Evolutionary conservation across 148 eudicot species (phyloP).

Genomic region (Arctostaphylos glauca): DNA sequence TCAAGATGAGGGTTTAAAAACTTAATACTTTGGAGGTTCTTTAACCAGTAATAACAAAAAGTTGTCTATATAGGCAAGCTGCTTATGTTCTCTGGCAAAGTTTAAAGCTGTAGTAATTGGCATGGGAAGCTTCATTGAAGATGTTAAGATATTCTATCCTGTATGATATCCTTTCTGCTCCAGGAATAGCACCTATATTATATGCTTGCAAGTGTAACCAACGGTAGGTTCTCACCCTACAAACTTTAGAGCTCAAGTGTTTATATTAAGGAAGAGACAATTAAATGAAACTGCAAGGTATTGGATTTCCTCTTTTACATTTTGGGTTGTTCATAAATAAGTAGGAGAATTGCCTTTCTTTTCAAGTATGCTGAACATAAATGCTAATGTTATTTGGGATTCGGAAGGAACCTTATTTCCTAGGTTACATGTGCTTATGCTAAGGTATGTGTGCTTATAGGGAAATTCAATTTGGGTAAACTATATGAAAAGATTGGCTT

Average conservation of each 20-base stretch:
- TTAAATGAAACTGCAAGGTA: neutral
- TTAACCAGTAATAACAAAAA: neutral
- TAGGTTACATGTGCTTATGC: conserved; percentile 11
- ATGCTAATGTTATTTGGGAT: neutral
- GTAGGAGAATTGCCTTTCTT: neutral
- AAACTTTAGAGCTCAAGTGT: neutral
- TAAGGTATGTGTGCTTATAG: conserved; percentile 31
- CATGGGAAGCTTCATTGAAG: neutral
- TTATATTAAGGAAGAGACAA: neutral
- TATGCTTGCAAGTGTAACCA: neutral
- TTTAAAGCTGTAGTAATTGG: neutral
- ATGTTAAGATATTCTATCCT: neutral
- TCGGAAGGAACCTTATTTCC: neutral
- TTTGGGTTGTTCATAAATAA: neutral
- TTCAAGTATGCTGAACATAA: neutral
- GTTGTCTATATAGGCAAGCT: neutral
- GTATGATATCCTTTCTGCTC: neutral
- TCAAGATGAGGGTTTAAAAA: neutral
- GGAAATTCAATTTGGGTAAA: conserved; percentile 75
- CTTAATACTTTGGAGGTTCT: neutral
- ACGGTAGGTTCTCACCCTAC: neutral
- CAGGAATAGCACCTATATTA: neutral
- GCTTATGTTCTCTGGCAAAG: neutral
- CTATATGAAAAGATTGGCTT: conserved; percentile 85
- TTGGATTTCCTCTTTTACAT: neutral